Evolutionary conservation across 2,329 filamentous ascomycete genomes (phyloP), one percentile per base, ranked within the genome.

Genomic region (Calonectria ilicicola): DNA sequence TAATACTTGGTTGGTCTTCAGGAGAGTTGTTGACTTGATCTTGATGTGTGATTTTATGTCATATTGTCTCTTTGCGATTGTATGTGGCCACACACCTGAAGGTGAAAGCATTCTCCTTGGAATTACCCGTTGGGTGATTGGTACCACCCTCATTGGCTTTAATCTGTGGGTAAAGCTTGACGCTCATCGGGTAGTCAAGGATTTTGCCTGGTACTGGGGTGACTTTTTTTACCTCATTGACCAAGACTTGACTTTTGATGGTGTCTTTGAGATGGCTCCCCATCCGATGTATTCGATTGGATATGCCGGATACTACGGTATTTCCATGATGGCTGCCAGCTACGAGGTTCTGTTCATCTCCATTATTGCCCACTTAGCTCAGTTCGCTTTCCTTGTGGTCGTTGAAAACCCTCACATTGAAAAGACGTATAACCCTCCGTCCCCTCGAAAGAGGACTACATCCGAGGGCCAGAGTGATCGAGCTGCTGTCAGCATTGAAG

Each of bases 151-250:
- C 29, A 93, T 99, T 75, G 89, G 94, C 70, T 98, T 99, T 90
- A 99, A 98, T 83, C 89, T 98, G 26, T 98, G 97, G 96, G 97
- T 99, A 75, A 99, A 99, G 86, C 89, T 99, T 74, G 97, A 99
- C 84, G 97, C 97, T 23, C 97, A 99, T 84, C 91, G 97, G 73
- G 97, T 99, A 63, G 97, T 99, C 82, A 98, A 98, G 85, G 97
- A 99, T 85, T 99, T 96, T 86, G 97, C 97, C 32, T 99, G 97
- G 97, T 99, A 98, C 85, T 99, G 97, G 97, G 97, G 97, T 74
- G 97, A 99, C 85, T 98, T 98, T 86, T 99, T 98, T 89, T 99
- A 95, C 85, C 92, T 99, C 81, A 95, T 99, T 83, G 97, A 99
- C 85, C 96, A 98, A 86, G 95, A 98, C 82, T 89, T 99, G 83